phyloP scores from a whole-genome alignment of 805 yeast species.

The Clavispora carvajalis region DNA sequence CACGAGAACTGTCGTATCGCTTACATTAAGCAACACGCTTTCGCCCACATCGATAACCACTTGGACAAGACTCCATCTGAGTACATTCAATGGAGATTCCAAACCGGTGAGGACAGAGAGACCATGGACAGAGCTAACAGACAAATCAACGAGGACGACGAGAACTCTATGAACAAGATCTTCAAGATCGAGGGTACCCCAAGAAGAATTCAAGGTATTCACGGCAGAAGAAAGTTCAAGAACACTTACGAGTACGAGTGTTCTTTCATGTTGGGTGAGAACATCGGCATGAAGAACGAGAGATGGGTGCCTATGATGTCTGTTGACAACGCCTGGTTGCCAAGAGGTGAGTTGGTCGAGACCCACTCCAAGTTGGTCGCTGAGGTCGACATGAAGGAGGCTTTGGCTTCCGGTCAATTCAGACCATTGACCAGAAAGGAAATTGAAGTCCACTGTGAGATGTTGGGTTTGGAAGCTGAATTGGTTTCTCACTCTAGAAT shows the following conservation, averaged over 20 bases:
- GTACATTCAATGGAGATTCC: conserved; percentile 99
- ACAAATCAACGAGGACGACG: conserved; percentile 95
- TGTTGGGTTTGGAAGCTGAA: conserved; percentile 98
- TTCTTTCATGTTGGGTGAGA: conserved; percentile 96
- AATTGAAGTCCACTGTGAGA: conserved; percentile 97
- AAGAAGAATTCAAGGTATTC: conserved; percentile 93
- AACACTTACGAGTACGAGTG: conserved; percentile 99
- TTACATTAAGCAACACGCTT: conserved; percentile 99
- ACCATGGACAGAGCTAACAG: conserved; percentile 99
- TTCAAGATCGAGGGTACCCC: conserved; percentile 98
- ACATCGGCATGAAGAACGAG: conserved; percentile 97
- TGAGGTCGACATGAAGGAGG: conserved; percentile 99
- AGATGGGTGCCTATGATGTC: conserved; percentile 99
- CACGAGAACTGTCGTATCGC: conserved; percentile 99
- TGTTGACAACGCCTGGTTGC: conserved; percentile 99
- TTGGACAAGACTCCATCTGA: conserved; percentile 99
- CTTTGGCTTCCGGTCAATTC: conserved; percentile 99
- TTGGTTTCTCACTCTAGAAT: conserved; percentile 99
- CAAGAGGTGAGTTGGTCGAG: conserved; percentile 97
- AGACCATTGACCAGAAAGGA: conserved; percentile 99
- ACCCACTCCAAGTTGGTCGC: conserved; percentile 97
- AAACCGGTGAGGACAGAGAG: conserved; percentile 99
- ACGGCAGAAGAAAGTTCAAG: conserved; percentile 99
- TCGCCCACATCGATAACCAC: conserved; percentile 98
- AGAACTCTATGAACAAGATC: conserved; percentile 98